These are phyloP conservation scores for Zasmidium angulare DNA, from an alignment of 2,329 filamentous ascomycete genomes.

Conservation along the genomic window DNA sequence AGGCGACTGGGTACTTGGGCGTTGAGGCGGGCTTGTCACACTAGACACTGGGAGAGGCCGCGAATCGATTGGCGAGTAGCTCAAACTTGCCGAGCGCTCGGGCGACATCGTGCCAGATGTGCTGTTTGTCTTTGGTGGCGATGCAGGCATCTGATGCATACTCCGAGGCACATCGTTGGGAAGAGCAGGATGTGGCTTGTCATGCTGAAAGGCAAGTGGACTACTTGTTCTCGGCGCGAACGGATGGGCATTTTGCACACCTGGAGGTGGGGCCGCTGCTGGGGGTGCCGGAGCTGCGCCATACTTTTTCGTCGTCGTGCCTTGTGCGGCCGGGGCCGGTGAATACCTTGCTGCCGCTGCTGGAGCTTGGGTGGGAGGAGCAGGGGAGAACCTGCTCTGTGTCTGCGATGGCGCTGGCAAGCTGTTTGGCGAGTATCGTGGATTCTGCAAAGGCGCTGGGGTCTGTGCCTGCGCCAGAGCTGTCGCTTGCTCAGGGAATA, in stretches of 20 bases:
- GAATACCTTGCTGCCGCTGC: constrained; percentile 56
- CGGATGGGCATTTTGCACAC: constrained; percentile 43
- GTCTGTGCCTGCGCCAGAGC: constrained; percentile 17
- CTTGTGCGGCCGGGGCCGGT: constrained; percentile 48
- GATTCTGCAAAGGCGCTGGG: constrained; percentile 18
- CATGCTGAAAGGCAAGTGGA: constrained; percentile 55
- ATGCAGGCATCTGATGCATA: constrained; percentile 28
- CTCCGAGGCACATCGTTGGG: constrained; percentile 15
- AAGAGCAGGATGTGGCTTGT: constrained; percentile 34
- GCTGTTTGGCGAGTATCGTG: constrained; percentile 27
- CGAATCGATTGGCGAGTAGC: constrained; percentile 22
- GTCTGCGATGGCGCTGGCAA: constrained; percentile 21
- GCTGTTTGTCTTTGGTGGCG: constrained; percentile 39
- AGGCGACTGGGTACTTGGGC: constrained; percentile 58
- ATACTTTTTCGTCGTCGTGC: constrained; percentile 38
- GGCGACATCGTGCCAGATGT: constrained; percentile 21
- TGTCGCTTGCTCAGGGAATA: constrained; percentile 40
- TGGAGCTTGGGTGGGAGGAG: constrained; percentile 39
- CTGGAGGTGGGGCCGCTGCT: constrained; percentile 22
- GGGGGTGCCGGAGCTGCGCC: constrained; percentile 36
- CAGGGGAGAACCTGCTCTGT: constrained; percentile 25
- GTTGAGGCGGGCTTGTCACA: constrained; percentile 36
- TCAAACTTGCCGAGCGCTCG: constrained; percentile 18
- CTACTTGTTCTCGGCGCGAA: constrained; percentile 67
- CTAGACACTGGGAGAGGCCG: constrained; percentile 40